phyloP scores from a whole-genome alignment of 1,284 basidiomycete genomes.

The Leccinum pseudoinsigne region DNA sequence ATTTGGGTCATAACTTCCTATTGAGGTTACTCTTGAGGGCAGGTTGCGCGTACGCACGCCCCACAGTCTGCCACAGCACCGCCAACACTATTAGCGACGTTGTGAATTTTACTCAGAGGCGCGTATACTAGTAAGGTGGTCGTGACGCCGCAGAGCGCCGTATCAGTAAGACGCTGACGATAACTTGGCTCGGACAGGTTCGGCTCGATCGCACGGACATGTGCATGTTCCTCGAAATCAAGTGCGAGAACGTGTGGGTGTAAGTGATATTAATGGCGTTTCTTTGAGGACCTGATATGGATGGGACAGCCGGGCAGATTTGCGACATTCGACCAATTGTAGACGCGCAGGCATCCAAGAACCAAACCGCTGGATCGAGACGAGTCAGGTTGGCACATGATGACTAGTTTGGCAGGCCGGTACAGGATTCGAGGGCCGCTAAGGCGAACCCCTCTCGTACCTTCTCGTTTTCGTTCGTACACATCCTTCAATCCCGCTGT shows the following conservation, averaged over 20 bases:
- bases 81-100: slow-evolving; percentile 16
- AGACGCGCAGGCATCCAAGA: slow-evolving; percentile 19
- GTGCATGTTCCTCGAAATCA: not conserved
- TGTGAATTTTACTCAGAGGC: slow-evolving; percentile 16
- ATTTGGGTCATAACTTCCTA: slow-evolving; percentile 13
- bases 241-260: slow-evolving; percentile 9
- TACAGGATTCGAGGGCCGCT: slow-evolving; percentile 35
- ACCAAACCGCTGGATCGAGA: slow-evolving; percentile 28
- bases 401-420: slow-evolving; percentile 36
- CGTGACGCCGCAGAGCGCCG: slow-evolving; percentile 18
- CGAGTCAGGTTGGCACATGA: slow-evolving; percentile 41
- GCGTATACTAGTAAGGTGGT: slow-evolving; percentile 2
- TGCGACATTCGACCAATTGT: slow-evolving; percentile 22
- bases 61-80: slow-evolving; percentile 6
- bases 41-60: slow-evolving; percentile 15
- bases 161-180: slow-evolving; percentile 10
- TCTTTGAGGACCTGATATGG: slow-evolving; percentile 22
- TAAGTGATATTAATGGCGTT: slow-evolving; percentile 20
- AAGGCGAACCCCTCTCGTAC: slow-evolving; percentile 42
- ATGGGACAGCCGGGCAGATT: slow-evolving; percentile 19
- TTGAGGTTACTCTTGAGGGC: slow-evolving; percentile 18
- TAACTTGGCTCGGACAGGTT: slow-evolving; percentile 4
- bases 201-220: slow-evolving; percentile 8
- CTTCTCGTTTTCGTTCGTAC: slow-evolving; percentile 28
- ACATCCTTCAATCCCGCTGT: slow-evolving; percentile 15